Evolutionary conservation across 2,329 filamentous ascomycete genomes (phyloP).

Genomic region (Colletotrichum paranaense): DNA sequence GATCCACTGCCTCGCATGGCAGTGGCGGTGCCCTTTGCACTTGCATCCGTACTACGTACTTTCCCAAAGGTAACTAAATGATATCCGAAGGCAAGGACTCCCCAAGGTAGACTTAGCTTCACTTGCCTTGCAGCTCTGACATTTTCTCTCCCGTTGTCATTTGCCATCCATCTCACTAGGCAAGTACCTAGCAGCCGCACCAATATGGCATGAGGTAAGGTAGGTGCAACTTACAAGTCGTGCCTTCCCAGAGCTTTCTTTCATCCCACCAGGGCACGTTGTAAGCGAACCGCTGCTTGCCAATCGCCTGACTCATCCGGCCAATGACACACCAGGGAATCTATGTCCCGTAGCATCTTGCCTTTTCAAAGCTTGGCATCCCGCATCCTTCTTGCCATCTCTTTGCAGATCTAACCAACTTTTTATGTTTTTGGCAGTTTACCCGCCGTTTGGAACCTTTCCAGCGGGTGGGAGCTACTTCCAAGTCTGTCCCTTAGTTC

Average conservation of each 20-base stretch:
- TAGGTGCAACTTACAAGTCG: neutral
- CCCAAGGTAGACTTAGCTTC: too few relatives aligned
- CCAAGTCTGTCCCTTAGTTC: neutral
- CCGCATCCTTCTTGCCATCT: neutral
- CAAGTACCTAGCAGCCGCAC: neutral
- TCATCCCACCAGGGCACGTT: neutral
- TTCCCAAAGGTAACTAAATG: too few relatives aligned
- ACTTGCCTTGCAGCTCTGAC: too few relatives aligned
- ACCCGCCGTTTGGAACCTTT: neutral
- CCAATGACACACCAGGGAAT: neutral
- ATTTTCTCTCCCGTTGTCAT: neutral
- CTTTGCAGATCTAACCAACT: neutral
- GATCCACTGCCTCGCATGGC: neutral
- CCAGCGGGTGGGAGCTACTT: neutral
- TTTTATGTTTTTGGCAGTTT: neutral
- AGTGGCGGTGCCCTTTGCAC: neutral
- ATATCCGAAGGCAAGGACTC: too few relatives aligned
- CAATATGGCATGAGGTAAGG: neutral
- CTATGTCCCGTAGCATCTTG: neutral
- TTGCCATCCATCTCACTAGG: neutral
- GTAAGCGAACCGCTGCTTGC: neutral
- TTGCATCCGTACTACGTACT: too few relatives aligned
- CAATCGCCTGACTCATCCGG: neutral
- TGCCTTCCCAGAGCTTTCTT: neutral
- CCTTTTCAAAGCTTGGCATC: neutral